Evolutionary conservation across 192 early-diverging fungal species (phyloP).

Genomic region (Diversispora epigaea): DNA sequence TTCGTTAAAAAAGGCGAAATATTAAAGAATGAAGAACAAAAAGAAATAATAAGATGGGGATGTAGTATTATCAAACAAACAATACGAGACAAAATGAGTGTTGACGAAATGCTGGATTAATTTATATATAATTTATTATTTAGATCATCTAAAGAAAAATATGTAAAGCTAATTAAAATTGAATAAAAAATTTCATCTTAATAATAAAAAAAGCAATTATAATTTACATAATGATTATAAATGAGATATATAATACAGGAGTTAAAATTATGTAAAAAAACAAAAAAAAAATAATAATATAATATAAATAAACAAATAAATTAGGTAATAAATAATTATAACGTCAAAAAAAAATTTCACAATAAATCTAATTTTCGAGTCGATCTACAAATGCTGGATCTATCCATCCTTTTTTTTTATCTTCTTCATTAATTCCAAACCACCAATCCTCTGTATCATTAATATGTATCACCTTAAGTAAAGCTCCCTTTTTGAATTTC

Average conservation of each 20-base stretch:
- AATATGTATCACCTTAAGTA: slow-evolving; percentile 23
- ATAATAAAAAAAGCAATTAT: no score
- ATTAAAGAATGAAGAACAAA: slow-evolving; percentile 62
- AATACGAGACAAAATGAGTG: not conserved
- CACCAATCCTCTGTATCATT: slow-evolving; percentile 27
- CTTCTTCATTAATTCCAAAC: slow-evolving; percentile 27
- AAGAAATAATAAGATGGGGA: slow-evolving; percentile 62
- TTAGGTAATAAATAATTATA: no score
- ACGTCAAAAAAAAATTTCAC: no score
- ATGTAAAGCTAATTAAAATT: no score
- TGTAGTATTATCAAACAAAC: slow-evolving; percentile 68
- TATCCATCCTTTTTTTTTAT: slow-evolving; percentile 25
- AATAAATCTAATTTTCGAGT: not conserved
- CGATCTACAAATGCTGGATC: slow-evolving; percentile 12
- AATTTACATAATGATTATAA: no score
- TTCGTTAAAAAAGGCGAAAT: slow-evolving; percentile 65
- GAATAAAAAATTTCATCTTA: no score
- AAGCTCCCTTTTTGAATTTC: slow-evolving; percentile 34
- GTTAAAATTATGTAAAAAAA: no score
- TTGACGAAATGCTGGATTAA: not conserved
- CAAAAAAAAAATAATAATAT: no score
- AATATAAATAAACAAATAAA: no score
- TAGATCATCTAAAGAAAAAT: not conserved
- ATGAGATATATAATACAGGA: no score
- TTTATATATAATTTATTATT: not conserved